Evolutionary conservation across 805 yeast species (phyloP), one percentile per base, ranked within the genome.

Genomic region (Candida methanosorbosa): DNA sequence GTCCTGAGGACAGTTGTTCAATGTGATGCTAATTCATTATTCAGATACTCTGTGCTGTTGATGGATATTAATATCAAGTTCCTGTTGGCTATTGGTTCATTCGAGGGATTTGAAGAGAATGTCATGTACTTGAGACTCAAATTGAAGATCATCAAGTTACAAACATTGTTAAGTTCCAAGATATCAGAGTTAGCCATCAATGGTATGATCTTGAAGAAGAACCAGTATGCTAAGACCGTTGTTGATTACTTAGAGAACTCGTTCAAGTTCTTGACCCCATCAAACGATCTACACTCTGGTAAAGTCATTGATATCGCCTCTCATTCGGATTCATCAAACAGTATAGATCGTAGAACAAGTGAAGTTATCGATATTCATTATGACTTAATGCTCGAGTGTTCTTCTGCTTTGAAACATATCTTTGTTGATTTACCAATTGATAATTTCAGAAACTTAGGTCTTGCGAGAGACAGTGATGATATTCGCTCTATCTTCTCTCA

Each of bases 361-460:
- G 60, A 53, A 35, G 13, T 49, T 3, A 39, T 44, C 17, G 61
- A 56, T 25, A 33, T 56, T 11, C 54, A 52, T 33, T 44, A 46
- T 30, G 59, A 56, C 31, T 43, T 56, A 26, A 44, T 45, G 27
- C 52, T 52, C 7, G 88, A 81, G 48, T 66, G 80, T 29, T 72
- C 83, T 0, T 67, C 66, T 41, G 73, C 78, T 16, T 53, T 82
- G 35, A 68, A 80, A 2, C 50, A 68, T 17, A 63, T 78, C 16
- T 63, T 83, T 18, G 70, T 69, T 19, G 64, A 68, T n/a, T 52
- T 79, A 22, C 68, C 79, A 4, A 52, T 79, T 29, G 88, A 78
- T 70, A 18, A 79, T 72, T 24, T 79, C 64, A 38, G 77, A 74
- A 20, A 61, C 66, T 11, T 64, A 66, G 34, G 36, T 22, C 37